Evolutionary conservation across 1,284 basidiomycete genomes (phyloP), one percentile per base, ranked within the genome.

Genomic region (Sporisorium reilianum): DNA sequence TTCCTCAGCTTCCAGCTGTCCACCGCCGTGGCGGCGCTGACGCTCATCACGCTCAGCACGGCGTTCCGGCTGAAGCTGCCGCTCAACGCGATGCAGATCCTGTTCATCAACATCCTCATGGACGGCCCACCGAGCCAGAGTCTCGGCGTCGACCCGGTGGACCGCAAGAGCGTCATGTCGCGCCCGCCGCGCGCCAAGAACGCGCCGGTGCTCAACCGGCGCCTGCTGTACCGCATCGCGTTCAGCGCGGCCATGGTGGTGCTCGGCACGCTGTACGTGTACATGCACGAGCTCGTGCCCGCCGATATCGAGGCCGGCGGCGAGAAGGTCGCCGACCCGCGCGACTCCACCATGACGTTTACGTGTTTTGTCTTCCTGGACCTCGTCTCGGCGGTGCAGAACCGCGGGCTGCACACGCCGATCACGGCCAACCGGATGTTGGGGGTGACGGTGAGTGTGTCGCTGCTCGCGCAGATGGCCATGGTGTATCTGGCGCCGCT

Each of bases 31-130:
- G 95, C 96, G 12, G 95, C 95, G 2, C 87, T 99, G 64, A 91
- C 92, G n/a, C 88, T 98, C 70, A 97, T 99, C 85, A 95, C 95
- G 5, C 88, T 97, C 55, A 94, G 92, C 81, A 98, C 95, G 16
- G 88, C 95, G 82, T 90, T 97, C 75, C 90, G 92, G 18, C 87
- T 97, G 52, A 91, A 90, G 78, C 95, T 96, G 82, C 96, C 95
- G 16, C 88, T 99, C 72, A 99, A 99, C 84, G 91, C 96, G 3
- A 98, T 98, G 95, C 95, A 98, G 85, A 98, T 99, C 79, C 87
- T 99, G 25, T 98, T 97, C 85, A 97, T 98, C 85, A 98, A 98
- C 86, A 97, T 98, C 83, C 89, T 98, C 55, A 97, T 97, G 95
- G 95, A 98, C 80, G 96, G 95, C n/a, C 95, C 95, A 16, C 95